Conservation (phyloP, 345 rosid species). For the Crucihimalaya himalaica region DNA sequence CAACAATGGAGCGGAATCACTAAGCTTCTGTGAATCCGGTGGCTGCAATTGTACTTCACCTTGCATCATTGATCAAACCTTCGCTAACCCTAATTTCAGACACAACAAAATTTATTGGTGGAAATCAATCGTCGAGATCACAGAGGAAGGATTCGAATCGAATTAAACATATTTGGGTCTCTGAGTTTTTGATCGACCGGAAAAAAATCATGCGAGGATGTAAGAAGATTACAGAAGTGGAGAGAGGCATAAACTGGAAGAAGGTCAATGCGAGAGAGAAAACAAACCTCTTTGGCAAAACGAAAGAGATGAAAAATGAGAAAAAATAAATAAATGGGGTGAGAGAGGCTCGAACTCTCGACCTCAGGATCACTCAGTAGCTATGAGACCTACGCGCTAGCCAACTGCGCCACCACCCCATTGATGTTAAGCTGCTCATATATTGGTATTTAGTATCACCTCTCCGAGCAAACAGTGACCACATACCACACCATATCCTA, state of each 20-base stretch:
- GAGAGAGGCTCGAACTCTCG: conserved; percentile 96
- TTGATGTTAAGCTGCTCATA: background rate
- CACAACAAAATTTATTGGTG: background rate
- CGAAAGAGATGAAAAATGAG: background rate
- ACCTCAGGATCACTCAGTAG: conserved; percentile 87
- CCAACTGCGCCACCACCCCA: conserved; percentile 98
- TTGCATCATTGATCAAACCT: conserved; percentile 46
- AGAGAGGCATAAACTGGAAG: conserved; percentile 18
- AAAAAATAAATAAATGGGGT: conserved; percentile 44
- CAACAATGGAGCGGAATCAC: conserved; percentile 79
- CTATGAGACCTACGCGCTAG: conserved; percentile 98
- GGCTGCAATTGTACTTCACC: conserved; percentile 75
- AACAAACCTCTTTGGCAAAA: too few species aligned
- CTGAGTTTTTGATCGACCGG: background rate
- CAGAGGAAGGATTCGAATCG: background rate
- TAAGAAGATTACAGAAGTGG: conserved; percentile 16
- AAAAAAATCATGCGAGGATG: conserved; percentile 22
- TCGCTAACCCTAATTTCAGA: conserved; percentile 18
- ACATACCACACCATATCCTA: background rate
- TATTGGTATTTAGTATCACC: too few species aligned
- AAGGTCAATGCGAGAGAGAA: conserved; percentile 9
- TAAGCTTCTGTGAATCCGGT: conserved; percentile 42
- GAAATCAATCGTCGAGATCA: conserved; percentile 10
- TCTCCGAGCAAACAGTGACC: background rate
- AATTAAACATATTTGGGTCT: background rate